phyloP scores from a whole-genome alignment of 108 stramenopile species.

The Stephanodiscus triporus region DNA sequence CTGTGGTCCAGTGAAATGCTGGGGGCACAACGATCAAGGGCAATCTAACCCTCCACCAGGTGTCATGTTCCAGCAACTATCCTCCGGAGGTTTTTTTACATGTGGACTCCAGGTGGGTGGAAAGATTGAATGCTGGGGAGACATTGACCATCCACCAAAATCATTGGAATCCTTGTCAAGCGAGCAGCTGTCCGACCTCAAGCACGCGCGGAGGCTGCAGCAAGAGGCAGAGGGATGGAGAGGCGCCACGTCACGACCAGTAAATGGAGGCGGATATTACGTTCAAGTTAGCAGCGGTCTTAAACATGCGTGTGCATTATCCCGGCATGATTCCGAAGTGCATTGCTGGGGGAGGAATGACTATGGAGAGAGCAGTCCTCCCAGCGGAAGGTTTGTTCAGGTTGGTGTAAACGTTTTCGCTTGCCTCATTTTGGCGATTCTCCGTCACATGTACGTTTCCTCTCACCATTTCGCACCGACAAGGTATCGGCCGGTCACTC shows the following conservation, averaged over 20 bases:
- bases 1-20: conserved; percentile 42
- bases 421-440: not conserved
- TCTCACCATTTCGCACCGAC: not conserved
- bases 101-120: conserved; percentile 32
- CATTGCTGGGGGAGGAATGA: conserved; percentile 47
- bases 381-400: conserved; percentile 28
- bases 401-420: conserved; percentile 5
- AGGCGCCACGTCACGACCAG: not conserved
- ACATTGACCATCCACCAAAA: conserved; percentile 28
- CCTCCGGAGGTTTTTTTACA: conserved; percentile 32
- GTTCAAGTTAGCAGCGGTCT: conserved; percentile 45
- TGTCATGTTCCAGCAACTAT: conserved; percentile 32
- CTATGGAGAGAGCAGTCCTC: conserved; percentile 31
- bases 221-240: conserved; percentile 7
- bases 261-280: conserved; percentile 25
- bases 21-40: conserved; percentile 30
- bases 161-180: conserved; percentile 3
- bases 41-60: conserved; percentile 35
- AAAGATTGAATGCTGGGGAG: conserved; percentile 34
- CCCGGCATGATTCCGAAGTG: conserved; percentile 12
- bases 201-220: conserved; percentile 21
- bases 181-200: not conserved
- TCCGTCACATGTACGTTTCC: not conserved
- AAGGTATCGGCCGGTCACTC: conserved; percentile 42
- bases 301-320: conserved; percentile 39